Percentiles rank a stretch among this genome's conserved stretches.
phyloP scores from a whole-genome alignment of 306 rosid species.

The Gleditsia sinensis region DNA sequence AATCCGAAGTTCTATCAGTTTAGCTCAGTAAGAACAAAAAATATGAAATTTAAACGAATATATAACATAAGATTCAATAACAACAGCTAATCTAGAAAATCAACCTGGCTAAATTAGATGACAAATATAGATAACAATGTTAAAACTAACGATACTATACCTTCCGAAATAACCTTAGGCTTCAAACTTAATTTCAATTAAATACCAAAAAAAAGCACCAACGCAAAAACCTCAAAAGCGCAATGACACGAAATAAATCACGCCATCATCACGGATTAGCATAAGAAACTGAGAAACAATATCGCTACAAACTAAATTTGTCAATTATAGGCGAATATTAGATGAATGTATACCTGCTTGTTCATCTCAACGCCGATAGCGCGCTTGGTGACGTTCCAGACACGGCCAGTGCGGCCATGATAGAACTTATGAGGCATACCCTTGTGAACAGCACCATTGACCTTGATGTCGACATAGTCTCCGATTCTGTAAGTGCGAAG shows the following conservation, averaged over 20 bases:
- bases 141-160: neutral
- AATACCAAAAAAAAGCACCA: neutral
- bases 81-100: neutral
- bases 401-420: constrained; percentile 95
- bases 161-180: neutral
- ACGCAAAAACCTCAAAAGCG: neutral
- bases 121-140: neutral
- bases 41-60: neutral
- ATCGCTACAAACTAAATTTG: neutral
- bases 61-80: neutral
- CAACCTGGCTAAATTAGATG: neutral
- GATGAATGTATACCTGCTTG: constrained; percentile 64
- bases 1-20: neutral
- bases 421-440: constrained; percentile 99
- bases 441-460: constrained; percentile 91
- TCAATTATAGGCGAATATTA: too few relatives aligned
- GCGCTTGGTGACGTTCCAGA: constrained; percentile 96
- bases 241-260: neutral
- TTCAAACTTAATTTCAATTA: neutral
- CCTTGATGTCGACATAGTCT: constrained; percentile 82
- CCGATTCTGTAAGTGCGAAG: constrained; percentile 76
- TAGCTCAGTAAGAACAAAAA: neutral
- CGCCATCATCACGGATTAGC: neutral
- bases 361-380: constrained; percentile 93
- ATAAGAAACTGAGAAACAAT: neutral